Evolutionary conservation across 2,329 filamentous ascomycete genomes (phyloP).

Genomic region (Colletotrichum spaethianum): DNA sequence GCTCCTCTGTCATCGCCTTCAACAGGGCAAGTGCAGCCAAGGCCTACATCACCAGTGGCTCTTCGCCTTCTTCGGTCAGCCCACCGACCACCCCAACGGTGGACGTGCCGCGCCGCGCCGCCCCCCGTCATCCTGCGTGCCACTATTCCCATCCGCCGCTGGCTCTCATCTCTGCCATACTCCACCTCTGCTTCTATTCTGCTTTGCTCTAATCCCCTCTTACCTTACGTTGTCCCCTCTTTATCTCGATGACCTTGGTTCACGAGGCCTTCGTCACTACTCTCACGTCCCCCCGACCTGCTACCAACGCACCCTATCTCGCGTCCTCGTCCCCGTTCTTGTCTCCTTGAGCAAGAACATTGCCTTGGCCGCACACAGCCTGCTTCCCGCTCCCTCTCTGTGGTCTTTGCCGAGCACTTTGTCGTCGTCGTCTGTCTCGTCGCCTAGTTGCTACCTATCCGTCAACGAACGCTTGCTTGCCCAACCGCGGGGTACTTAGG

Average conservation of each 20-base stretch:
- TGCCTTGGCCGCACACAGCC: neutral
- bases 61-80: conserved; percentile 17
- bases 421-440: conserved; percentile 12
- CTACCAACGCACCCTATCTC: conserved; percentile 10
- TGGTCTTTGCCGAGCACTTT: conserved; percentile 18
- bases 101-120: conserved; percentile 18
- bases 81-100: conserved; percentile 13
- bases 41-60: conserved; percentile 20
- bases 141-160: conserved; percentile 39
- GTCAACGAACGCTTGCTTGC: conserved; percentile 24
- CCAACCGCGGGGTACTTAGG: conserved; percentile 17
- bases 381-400: conserved; percentile 5
- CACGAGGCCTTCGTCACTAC: conserved; percentile 19
- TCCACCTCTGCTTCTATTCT: conserved; percentile 29
- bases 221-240: conserved; percentile 25
- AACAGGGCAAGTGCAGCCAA: conserved; percentile 33
- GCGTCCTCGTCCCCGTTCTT: conserved; percentile 2
- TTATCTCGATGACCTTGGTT: conserved; percentile 30
- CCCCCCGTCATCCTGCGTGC: conserved; percentile 21
- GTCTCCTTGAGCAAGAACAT: conserved; percentile 21
- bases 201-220: conserved; percentile 16
- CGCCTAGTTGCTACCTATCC: conserved; percentile 10
- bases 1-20: conserved; percentile 21
- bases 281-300: neutral
- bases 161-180: conserved; percentile 21